Conservation (phyloP, 2,329 filamentous ascomycete species). For the Botryosphaeria dothidea region DNA sequence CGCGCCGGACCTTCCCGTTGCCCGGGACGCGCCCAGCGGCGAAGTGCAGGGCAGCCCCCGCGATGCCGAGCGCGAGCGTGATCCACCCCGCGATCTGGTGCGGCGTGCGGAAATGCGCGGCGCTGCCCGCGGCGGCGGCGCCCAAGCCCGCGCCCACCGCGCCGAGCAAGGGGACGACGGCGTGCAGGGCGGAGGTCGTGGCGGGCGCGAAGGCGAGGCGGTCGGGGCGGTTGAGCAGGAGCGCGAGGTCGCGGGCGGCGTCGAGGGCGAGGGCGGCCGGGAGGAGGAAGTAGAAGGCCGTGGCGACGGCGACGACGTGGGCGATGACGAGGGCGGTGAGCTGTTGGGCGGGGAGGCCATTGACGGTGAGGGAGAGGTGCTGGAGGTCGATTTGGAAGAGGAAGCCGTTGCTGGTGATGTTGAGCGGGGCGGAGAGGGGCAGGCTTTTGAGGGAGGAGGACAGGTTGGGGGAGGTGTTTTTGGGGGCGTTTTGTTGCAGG, state of each 20-base stretch:
- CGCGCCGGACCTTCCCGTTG: background rate
- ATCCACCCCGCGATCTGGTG: conserved; percentile 6
- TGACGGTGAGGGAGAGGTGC: background rate
- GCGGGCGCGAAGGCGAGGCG: background rate
- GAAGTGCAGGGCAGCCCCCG: background rate
- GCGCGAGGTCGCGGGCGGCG: background rate
- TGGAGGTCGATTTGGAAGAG: background rate
- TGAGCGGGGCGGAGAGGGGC: background rate
- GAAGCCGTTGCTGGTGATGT: background rate
- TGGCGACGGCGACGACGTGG: conserved; percentile 2
- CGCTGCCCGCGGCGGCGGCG: background rate
- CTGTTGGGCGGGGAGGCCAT: background rate
- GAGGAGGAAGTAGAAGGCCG: conserved; percentile 6
- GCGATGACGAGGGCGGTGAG: background rate
- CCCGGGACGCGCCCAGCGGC: background rate
- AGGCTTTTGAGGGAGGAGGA: background rate
- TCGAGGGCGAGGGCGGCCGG: background rate
- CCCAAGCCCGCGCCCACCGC: background rate
- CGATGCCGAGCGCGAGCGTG: background rate
- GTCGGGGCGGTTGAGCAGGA: background rate
- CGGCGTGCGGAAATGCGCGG: background rate
- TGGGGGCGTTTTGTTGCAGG: background rate
- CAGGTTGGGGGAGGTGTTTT: background rate
- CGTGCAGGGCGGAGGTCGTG: background rate
- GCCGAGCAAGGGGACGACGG: background rate